Conservation (phyloP, 176 grass and related monocot genomes). For the Puya raimondii region DNA sequence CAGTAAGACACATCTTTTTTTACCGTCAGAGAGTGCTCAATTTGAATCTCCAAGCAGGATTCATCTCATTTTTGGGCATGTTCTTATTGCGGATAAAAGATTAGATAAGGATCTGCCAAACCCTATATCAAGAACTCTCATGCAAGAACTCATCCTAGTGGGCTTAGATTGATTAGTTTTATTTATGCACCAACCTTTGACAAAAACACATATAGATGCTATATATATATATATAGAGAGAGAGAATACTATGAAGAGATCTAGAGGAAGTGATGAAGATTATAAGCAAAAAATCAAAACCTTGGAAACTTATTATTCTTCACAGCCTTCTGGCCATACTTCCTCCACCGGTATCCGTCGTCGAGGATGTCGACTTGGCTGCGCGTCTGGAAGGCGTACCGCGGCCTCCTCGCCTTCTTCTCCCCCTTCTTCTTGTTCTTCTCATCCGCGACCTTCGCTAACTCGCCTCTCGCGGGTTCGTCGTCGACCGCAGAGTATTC, state of each 20-base stretch:
- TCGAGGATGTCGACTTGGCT: constrained; percentile 85
- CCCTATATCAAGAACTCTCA: no score
- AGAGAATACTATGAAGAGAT: no score
- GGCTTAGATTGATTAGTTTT: no score
- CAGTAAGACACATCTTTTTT: no score
- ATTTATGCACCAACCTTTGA: no score
- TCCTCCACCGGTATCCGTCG: constrained; percentile 87
- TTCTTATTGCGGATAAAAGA: no score
- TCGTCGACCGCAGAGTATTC: background rate
- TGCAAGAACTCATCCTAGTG: no score
- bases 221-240: background rate
- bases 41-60: no score
- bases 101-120: no score
- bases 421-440: constrained; percentile 29
- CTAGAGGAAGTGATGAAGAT: background rate
- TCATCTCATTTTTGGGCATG: no score
- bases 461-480: background rate
- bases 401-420: constrained; percentile 48
- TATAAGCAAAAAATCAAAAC: constrained; percentile 11
- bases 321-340: constrained; percentile 85
- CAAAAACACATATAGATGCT: background rate
- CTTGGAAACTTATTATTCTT: constrained; percentile 82
- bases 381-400: constrained; percentile 70
- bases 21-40: no score
- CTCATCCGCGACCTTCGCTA: background rate